These are phyloP conservation scores for Spathaspora girioi DNA, from an alignment of 805 yeast genomes.

Conservation along the genomic window DNA sequence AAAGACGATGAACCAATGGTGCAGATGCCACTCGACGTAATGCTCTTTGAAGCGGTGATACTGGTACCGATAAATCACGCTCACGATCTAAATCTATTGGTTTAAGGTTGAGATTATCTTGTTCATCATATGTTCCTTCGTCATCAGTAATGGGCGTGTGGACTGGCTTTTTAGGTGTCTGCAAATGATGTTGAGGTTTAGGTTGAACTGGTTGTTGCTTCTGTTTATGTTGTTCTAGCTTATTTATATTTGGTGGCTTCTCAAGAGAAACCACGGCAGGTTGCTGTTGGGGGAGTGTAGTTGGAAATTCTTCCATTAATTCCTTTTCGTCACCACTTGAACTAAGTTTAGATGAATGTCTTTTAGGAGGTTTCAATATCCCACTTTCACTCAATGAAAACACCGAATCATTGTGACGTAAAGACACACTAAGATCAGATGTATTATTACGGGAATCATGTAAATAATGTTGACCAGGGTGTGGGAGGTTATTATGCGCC, in stretches of 20 bases:
- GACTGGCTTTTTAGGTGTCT: not conserved
- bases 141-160: not conserved
- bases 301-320: not conserved
- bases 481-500: constrained; percentile 6
- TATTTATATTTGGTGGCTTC: not conserved
- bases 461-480: constrained; percentile 1
- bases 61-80: constrained; percentile 8
- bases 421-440: constrained; percentile 27
- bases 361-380: constrained; percentile 19
- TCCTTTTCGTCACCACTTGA: constrained; percentile 1
- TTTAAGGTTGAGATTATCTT: constrained; percentile 14
- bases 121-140: not conserved
- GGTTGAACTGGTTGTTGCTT: not conserved
- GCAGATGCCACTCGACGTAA: constrained; percentile 82
- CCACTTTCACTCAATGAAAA: constrained; percentile 21
- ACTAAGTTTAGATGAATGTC: constrained; percentile 6
- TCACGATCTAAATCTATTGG: constrained; percentile 4
- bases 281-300: not conserved
- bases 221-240: not conserved
- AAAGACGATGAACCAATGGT: constrained; percentile 52
- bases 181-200: not conserved
- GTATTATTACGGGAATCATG: constrained; percentile 6
- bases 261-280: not conserved
- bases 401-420: constrained; percentile 38
- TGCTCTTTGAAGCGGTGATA: constrained; percentile 19